Evolutionary conservation across 257 asterid genomes (phyloP).

Genomic region (Penstemon barbatus): DNA sequence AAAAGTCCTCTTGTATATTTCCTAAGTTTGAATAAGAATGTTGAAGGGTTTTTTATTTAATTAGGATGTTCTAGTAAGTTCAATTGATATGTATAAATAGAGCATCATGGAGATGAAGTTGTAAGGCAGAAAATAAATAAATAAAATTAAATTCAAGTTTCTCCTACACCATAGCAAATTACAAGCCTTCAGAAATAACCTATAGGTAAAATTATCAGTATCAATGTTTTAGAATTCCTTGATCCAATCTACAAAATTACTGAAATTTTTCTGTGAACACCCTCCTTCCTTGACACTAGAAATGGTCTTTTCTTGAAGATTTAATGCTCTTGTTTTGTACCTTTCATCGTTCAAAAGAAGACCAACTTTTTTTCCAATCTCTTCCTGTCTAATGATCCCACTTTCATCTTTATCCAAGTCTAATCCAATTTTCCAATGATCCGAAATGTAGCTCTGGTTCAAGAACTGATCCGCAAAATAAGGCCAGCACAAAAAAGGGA

Average conservation of each 20-base stretch:
- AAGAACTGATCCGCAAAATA: conserved; percentile 44
- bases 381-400: conserved; percentile 33
- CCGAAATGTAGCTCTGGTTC: conserved; percentile 33
- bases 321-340: conserved; percentile 31
- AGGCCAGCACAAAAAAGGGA: conserved; percentile 50
- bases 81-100: too few species aligned
- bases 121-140: too few species aligned
- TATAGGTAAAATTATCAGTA: too few species aligned
- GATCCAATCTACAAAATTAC: conserved; percentile 40
- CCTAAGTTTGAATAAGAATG: too few species aligned
- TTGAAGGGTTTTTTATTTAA: too few species aligned
- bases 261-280: conserved; percentile 33
- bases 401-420: conserved; percentile 31
- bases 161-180: too few species aligned
- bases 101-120: too few species aligned
- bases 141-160: too few species aligned
- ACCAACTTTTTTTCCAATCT: conserved; percentile 37
- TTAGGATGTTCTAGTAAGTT: too few species aligned
- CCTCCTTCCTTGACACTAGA: conserved; percentile 32
- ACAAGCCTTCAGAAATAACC: too few species aligned
- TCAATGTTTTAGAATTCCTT: conserved; percentile 1
- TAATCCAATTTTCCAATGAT: conserved; percentile 41
- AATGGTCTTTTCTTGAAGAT: conserved; percentile 27
- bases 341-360: conserved; percentile 27
- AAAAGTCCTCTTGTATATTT: too few species aligned